Base-by-base conservation (phyloP, 306 rosid genomes). In the Astragalus membranaceus region DNA sequence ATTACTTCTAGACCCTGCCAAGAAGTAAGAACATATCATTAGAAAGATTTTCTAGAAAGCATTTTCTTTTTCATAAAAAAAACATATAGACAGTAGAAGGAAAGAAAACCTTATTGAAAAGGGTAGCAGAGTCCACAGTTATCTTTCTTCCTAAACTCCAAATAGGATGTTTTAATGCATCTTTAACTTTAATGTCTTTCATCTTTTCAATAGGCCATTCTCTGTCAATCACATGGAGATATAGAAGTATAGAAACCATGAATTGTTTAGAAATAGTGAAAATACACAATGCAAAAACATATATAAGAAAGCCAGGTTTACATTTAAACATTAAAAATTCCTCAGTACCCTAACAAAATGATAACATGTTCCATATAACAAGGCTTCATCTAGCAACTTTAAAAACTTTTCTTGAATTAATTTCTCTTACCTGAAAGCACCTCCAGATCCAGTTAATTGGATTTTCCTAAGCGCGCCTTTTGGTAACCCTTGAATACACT, bases 61-160 rank as follows among this genome's bases (percentile, higher is more conserved):
- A 20, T 43, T 70, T 43, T 70, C 70, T 52, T 57, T 58, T 49
- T 59, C 35, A 70, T 54, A 44, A 17, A 59, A 55, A 29, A 37
- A 70, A 32, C 7, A 20, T 20, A 44, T 67, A 29, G 6, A n/a
- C 12, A 37, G 6, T 10, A 55, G 48, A 15, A 9, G 5, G 58
- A 63, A 39, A 36, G 49, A 33, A 69, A 67, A 89, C 97, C 95
- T 92, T 92, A 9, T 92, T 92, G 87, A 92, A 92, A 75, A 89
- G 96, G 54, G 97, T 92, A 65, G 97, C 96, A 33, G 97, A 92
- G 81, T 92, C 97, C 8, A 92, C 83, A 14, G 97, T 92, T 44
- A 92, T 92, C 77, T 92, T 92, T 72, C 87, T 92, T 49, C 97
- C 97, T 89, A 92, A 85, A 77, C 51, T 89, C 97, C 97, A 92